These are phyloP conservation scores for Carpinus fangiana DNA, from an alignment of 306 rosid species.

Conservation along the genomic window DNA sequence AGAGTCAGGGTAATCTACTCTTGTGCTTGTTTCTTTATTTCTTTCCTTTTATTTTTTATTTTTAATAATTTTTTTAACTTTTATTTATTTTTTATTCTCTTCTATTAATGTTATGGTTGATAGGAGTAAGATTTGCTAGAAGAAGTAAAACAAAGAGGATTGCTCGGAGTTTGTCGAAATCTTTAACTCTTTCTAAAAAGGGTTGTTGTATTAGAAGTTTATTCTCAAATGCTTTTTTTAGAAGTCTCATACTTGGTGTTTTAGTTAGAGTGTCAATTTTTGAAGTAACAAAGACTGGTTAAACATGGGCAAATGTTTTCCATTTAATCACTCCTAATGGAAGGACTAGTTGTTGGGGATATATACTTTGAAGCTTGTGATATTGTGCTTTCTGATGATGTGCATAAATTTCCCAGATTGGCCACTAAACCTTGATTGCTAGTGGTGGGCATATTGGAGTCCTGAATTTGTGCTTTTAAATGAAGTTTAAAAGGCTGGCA, in stretches of 20 bases:
- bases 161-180: neutral
- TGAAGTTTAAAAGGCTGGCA: neutral
- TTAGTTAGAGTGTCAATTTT: neutral
- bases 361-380: neutral
- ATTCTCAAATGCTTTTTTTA: neutral
- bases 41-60: slow-evolving; percentile 10
- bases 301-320: neutral
- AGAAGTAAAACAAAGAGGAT: neutral
- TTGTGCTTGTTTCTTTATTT: slow-evolving; percentile 9
- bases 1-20: slow-evolving; percentile 81
- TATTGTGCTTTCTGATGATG: neutral
- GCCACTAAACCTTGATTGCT: neutral
- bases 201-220: neutral
- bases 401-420: no score
- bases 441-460: neutral
- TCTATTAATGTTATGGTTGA: neutral
- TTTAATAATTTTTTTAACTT: neutral
- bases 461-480: neutral
- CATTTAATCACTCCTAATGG: neutral
- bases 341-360: neutral
- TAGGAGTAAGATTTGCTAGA: neutral
- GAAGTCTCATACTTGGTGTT: slow-evolving; percentile 8
- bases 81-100: neutral
- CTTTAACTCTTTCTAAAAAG: neutral
- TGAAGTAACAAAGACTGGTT: neutral